phyloP scores from a whole-genome alignment of 169 alveolate genomes.

The Cryptosporidium sp. region DNA sequence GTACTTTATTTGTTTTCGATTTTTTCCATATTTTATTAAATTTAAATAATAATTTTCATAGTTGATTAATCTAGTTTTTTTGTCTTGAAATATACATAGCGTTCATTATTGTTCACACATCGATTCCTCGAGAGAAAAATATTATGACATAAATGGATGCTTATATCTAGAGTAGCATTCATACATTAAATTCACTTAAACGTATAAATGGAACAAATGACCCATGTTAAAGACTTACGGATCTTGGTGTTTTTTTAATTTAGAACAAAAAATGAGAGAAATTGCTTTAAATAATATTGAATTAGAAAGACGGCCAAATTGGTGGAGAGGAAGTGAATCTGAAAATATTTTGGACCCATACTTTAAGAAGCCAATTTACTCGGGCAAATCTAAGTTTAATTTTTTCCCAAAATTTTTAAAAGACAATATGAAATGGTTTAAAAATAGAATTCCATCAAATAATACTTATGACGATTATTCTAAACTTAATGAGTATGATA shows the following conservation, averaged over 20 bases:
- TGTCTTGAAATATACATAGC: background rate
- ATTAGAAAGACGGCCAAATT: conserved; percentile 23
- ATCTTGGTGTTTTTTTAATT: background rate
- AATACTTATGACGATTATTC: background rate
- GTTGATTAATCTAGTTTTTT: background rate
- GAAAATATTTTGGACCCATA: conserved; percentile 39
- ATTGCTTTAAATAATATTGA: background rate
- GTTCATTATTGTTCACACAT: background rate
- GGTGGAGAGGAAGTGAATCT: conserved; percentile 59
- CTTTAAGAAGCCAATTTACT: conserved; percentile 50
- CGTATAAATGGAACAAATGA: background rate
- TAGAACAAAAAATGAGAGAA: background rate
- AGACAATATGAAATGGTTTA: conserved; percentile 46
- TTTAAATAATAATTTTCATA: background rate
- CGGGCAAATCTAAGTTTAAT: conserved; percentile 56
- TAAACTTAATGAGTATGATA: background rate
- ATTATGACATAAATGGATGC: background rate
- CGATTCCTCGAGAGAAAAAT: background rate
- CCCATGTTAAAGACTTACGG: background rate
- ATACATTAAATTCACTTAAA: background rate
- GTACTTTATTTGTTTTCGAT: background rate
- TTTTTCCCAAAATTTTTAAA: conserved; percentile 36
- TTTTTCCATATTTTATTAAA: background rate
- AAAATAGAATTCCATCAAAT: background rate
- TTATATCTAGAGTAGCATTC: background rate